Conservation (phyloP, 2,329 filamentous ascomycete genomes). For the Bipolaris zeicola region DNA sequence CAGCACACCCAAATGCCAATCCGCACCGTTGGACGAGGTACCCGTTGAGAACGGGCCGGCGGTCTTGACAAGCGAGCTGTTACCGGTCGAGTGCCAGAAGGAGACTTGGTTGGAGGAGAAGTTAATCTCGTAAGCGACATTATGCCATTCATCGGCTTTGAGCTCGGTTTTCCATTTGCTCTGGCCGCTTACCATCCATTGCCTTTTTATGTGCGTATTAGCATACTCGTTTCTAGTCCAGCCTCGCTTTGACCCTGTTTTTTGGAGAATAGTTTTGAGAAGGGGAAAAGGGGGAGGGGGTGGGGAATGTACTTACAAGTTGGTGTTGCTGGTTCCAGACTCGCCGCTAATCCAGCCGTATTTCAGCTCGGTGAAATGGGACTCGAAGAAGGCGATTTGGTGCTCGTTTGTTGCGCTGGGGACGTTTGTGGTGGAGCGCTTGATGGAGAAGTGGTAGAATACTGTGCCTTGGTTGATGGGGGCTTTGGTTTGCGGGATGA, state of each 20-base stretch:
- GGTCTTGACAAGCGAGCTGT: conserved; percentile 61
- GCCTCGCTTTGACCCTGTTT: too few species aligned
- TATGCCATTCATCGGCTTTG: conserved; percentile 71
- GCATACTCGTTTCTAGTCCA: too few species aligned
- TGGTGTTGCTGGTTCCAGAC: conserved; percentile 56
- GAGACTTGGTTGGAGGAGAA: conserved; percentile 66
- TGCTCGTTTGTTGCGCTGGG: conserved; percentile 69
- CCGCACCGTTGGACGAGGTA: conserved; percentile 69
- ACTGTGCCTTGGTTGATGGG: conserved; percentile 70
- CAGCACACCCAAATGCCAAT: conserved; percentile 75
- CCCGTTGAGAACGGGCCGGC: conserved; percentile 65
- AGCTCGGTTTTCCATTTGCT: conserved; percentile 68
- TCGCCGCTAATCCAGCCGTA: conserved; percentile 64
- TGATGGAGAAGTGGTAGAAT: conserved; percentile 75
- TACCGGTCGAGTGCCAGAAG: conserved; percentile 73
- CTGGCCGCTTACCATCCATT: conserved; percentile 67
- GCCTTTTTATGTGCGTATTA: conserved; percentile 23
- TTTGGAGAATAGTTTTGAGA: too few species aligned
- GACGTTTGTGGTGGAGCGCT: conserved; percentile 63
- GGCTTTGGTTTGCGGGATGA: conserved; percentile 72
- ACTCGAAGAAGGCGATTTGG: conserved; percentile 69
- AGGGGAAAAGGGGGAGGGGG: too few species aligned
- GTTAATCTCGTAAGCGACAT: conserved; percentile 75
- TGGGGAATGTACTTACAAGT: conserved; percentile 47
- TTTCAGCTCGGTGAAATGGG: conserved; percentile 77